Evolutionary conservation across 1,284 basidiomycete species (phyloP), one percentile per base, ranked within the genome.

Genomic region (Clitocybe nebularis): DNA sequence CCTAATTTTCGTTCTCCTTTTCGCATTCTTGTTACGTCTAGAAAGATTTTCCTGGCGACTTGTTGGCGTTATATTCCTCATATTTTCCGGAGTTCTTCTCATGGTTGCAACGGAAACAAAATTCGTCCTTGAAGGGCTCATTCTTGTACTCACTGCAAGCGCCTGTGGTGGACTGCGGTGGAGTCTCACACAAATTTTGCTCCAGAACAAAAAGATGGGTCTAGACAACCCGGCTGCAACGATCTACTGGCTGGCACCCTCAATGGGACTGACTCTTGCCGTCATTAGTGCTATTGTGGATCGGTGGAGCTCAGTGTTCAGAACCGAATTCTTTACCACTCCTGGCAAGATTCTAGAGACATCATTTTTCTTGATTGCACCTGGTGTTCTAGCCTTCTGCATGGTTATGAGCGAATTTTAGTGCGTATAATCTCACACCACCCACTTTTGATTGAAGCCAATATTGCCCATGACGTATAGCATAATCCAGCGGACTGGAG

Each of bases 331-430:
- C 64, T 94, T 95, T 56, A 68, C 71, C 22, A 72, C 77, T 7
- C 52, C 70, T 1, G 57, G 62, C 28, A 69, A 72, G 28, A 69
- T 75, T 9, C 36, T 83, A 29, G 71, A 74, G 47, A 89, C 89
- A 0, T 57, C 72, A 3, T 63, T 81, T 24, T 85, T 86, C 57
- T 72, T 93, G 39, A 61, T 75, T 33, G 69, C 82, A 9, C 95
- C 95, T 0, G 95, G 95, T 0, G 62, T 84, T 1, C 56, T 96
- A 25, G 95, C 95, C 6, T 99, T 98, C 61, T 80, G 77, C 51
- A 98, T 99, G 95, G 90, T 96, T 14, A 69, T 97, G 51, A 93
- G 89, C 67, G 95, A 99, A 68, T 98, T 91, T 64, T 92, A 93
- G 91, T 95, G 53, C 49, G 66, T 64, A 14, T 39, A 13, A 20